A percentile compares a stretch with the other conserved stretches of the same genome.
These are phyloP conservation scores for Penicillium dipodomyicola DNA, from an alignment of 495 filamentous ascomycete genomes.

Conservation along the genomic window DNA sequence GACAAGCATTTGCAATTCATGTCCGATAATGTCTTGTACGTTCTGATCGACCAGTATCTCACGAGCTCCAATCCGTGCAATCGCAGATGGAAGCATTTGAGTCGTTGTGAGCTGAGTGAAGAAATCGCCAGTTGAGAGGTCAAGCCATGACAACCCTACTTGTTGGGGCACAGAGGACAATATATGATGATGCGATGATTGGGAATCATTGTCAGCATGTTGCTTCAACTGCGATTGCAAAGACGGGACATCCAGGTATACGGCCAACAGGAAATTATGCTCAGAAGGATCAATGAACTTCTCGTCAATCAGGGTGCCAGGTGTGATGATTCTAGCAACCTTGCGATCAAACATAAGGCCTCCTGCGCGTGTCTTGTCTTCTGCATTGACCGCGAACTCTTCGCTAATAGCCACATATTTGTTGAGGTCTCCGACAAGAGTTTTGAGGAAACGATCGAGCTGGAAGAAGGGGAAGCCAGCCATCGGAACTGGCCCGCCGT, in stretches of 20 bases:
- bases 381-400: slow-evolving; percentile 72
- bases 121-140: slow-evolving; percentile 92
- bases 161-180: slow-evolving; percentile 39
- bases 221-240: slow-evolving; percentile 23
- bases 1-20: slow-evolving; percentile 42
- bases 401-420: slow-evolving; percentile 92
- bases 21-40: slow-evolving; percentile 48
- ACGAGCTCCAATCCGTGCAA: slow-evolving; percentile 77
- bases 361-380: slow-evolving; percentile 64
- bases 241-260: slow-evolving; percentile 51
- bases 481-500: slow-evolving; percentile 74
- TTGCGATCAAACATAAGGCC: slow-evolving; percentile 78
- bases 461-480: slow-evolving; percentile 93
- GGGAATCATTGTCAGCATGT: slow-evolving; percentile 15
- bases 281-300: slow-evolving; percentile 91
- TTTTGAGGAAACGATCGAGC: slow-evolving; percentile 86
- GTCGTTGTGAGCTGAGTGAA: slow-evolving; percentile 79
- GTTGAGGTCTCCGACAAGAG: slow-evolving; percentile 84
- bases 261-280: slow-evolving; percentile 85
- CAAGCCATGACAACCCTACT: slow-evolving; percentile 88
- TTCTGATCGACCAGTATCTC: slow-evolving; percentile 76
- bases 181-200: slow-evolving; percentile 34
- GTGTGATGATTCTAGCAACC: slow-evolving; percentile 84
- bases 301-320: slow-evolving; percentile 94
- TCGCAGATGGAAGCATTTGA: slow-evolving; percentile 67